Evolutionary conservation across 768 basidiomycete genomes (phyloP), one percentile per base, ranked within the genome.

Genomic region (Tricholoma flavovirens): DNA sequence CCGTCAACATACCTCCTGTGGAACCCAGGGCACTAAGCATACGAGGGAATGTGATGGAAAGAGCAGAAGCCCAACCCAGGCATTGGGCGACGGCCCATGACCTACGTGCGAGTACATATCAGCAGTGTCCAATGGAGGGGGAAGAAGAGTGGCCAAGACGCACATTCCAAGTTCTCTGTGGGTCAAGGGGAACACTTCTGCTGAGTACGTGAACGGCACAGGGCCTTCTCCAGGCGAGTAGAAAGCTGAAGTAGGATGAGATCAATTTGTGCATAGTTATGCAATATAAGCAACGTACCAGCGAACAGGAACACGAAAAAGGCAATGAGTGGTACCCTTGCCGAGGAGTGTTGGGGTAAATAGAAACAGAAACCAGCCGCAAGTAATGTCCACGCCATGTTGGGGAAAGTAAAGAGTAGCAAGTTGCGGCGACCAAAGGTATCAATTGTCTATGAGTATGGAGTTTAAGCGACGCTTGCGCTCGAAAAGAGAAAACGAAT

Each of bases 161-260:
- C 46, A 76, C 77, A 78, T 78, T 60, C 77, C 77, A 73, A 88
- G 77, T 63, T 90, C 88, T 63, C 90, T 77, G 57, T 88, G 81
- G 29, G 86, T 86, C 36, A 95, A 76, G 5, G 92, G 93, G 80
- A 90, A 96, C 11, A 88, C 92, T 69, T 95, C 93, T 3, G 93
- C 93, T 4, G 90, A 93, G 67, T 94, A 95, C 0, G 89, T 86
- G 69, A 87, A 94, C 0, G 93, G 93, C 7, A 94, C 92, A 5
- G 93, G 93, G 0, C 93, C 93, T 74, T 92, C 91, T 58, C 90
- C 90, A 1, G 88, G 88, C 0, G 87, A 88, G 67, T 92, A 91
- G 68, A 86, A 86, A 1, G 78, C 78, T 69, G 56, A 38, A 43
- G 50, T n/a, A 10, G 22, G 35, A 52, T 51, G 11, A 54, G 49